These are phyloP conservation scores for Apiosordaria backusii DNA, from an alignment of 495 filamentous ascomycete species.

Conservation along the genomic window DNA sequence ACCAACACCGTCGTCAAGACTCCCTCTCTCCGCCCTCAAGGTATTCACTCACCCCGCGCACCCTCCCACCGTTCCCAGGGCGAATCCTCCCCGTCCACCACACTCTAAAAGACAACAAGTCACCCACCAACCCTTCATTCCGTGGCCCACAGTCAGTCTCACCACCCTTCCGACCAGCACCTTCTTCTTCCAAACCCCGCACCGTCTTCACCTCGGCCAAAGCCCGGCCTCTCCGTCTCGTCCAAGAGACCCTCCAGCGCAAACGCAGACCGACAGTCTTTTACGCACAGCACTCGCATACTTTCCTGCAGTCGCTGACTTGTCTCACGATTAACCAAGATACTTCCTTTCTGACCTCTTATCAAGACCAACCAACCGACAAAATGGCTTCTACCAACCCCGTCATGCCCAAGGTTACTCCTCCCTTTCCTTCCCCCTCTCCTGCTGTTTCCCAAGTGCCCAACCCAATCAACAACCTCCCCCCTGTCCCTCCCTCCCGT, in stretches of 20 bases:
- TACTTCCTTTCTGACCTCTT: background rate
- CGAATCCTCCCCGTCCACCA: constrained; percentile 17
- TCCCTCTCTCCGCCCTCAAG: constrained; percentile 3
- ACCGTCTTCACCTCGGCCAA: constrained; percentile 22
- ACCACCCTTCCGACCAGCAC: constrained; percentile 2
- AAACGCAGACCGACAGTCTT: constrained; percentile 28
- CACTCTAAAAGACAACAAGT: background rate
- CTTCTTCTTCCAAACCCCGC: background rate
- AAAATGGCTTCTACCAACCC: constrained; percentile 31
- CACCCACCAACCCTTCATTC: constrained; percentile 6
- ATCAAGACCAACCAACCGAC: constrained; percentile 5
- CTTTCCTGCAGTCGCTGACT: constrained; percentile 33
- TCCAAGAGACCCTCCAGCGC: constrained; percentile 22
- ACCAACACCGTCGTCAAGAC: background rate
- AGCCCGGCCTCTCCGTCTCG: constrained; percentile 28
- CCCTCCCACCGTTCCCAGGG: constrained; percentile 9
- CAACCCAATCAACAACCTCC: constrained; percentile 10
- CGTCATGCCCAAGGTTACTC: constrained; percentile 31
- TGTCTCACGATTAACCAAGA: constrained; percentile 44
- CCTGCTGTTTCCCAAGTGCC: constrained; percentile 14
- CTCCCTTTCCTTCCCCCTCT: constrained; percentile 13
- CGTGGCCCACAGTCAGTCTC: background rate
- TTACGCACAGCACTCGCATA: constrained; percentile 21
- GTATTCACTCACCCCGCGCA: constrained; percentile 13
- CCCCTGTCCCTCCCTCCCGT: background rate